These are phyloP conservation scores for Lactifluus rugatus DNA, from an alignment of 768 basidiomycete genomes.

Conservation along the genomic window DNA sequence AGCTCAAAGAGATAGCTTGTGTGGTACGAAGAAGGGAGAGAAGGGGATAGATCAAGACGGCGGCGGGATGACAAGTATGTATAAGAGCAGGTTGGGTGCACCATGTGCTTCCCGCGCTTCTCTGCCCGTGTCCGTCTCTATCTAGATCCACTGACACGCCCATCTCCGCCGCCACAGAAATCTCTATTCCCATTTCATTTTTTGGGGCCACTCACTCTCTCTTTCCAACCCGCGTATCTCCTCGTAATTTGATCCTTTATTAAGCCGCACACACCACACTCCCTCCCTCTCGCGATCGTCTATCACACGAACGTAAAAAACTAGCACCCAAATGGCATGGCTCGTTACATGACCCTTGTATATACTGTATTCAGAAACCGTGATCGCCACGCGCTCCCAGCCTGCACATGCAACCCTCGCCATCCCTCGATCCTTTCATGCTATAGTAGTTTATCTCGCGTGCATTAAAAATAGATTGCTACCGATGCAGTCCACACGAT, in stretches of 20 bases:
- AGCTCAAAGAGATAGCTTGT: neutral
- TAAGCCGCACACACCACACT: neutral
- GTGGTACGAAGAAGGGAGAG: slow-evolving; percentile 1
- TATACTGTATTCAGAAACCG: neutral
- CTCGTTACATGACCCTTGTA: slow-evolving; percentile 2
- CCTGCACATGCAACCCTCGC: neutral
- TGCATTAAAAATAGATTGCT: neutral
- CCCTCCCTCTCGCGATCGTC: neutral
- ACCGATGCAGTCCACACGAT: neutral
- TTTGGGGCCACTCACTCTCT: neutral
- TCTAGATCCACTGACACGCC: neutral
- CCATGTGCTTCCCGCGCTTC: slow-evolving; percentile 20
- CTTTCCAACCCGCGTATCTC: neutral
- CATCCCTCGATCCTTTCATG: no score
- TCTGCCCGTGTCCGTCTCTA: neutral
- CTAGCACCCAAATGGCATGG: no score
- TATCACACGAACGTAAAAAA: neutral
- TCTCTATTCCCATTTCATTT: neutral
- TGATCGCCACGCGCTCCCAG: slow-evolving; percentile 2
- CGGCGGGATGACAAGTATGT: slow-evolving; percentile 21
- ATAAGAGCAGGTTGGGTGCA: neutral
- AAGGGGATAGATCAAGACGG: slow-evolving; percentile 21
- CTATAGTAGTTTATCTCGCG: neutral
- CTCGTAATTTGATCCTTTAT: neutral
- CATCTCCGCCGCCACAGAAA: neutral